Conservation (phyloP, 257 asterid species). For the Solanum tacnaense region DNA sequence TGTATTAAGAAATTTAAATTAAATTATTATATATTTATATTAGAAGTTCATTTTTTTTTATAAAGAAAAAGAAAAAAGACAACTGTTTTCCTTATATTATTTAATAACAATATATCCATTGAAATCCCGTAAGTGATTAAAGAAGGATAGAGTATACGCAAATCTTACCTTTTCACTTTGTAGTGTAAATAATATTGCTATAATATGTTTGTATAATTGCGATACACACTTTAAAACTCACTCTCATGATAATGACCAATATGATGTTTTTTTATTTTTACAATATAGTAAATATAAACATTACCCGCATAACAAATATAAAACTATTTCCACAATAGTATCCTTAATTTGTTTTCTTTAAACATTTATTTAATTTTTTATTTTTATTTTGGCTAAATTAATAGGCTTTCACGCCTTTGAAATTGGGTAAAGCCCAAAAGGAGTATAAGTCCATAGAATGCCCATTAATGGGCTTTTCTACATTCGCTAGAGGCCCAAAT, state of each 20-base stretch:
- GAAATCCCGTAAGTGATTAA: rapidly evolving
- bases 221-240: background rate
- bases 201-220: background rate
- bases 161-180: background rate
- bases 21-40: background rate
- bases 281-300: background rate
- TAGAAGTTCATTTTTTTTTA: background rate
- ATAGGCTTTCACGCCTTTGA: background rate
- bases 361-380: background rate
- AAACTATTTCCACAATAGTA: background rate
- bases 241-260: background rate
- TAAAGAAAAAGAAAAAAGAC: no score
- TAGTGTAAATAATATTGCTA: background rate
- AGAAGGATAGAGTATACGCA: background rate
- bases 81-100: no score
- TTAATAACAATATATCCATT: background rate
- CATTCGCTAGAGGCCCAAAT: background rate
- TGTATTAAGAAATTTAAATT: background rate
- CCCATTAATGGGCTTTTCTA: background rate
- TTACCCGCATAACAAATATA: background rate
- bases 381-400: background rate
- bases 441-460: background rate
- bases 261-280: background rate
- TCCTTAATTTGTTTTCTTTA: background rate
- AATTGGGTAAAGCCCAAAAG: background rate